Conservation (phyloP, 345 rosid species). For the Psidium friedrichsthalianum region DNA sequence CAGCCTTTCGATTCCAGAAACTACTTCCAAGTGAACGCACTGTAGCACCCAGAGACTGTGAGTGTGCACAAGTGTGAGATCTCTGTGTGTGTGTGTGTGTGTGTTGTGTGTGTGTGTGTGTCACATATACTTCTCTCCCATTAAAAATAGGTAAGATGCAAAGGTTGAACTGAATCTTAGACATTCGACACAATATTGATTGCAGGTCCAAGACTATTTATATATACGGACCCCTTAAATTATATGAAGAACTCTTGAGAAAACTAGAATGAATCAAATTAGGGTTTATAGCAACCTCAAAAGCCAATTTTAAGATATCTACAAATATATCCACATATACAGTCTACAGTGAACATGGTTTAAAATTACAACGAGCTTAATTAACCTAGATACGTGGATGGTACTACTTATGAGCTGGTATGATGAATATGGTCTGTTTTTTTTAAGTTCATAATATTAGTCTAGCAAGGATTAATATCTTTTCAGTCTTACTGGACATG, state of each 20-base stretch:
- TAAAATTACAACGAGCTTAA: neutral
- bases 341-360: neutral
- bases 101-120: too few species aligned
- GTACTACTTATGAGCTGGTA: neutral
- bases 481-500: neutral
- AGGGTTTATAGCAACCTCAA: neutral
- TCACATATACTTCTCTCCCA: neutral
- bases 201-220: neutral
- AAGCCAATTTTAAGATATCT: neutral
- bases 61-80: neutral
- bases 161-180: neutral
- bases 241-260: neutral
- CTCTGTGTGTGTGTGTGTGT: too few species aligned
- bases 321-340: neutral
- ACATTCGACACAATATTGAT: neutral
- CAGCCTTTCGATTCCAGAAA: constrained; percentile 52
- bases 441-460: neutral
- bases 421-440: too few species aligned
- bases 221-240: neutral
- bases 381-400: neutral
- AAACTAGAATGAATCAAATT: neutral
- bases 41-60: constrained; percentile 22
- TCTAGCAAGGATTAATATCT: neutral
- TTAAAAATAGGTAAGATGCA: neutral
- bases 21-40: constrained; percentile 73